Conservation (phyloP, 2,329 filamentous ascomycete species). For the Arthrobotrys pseudoclavata region DNA sequence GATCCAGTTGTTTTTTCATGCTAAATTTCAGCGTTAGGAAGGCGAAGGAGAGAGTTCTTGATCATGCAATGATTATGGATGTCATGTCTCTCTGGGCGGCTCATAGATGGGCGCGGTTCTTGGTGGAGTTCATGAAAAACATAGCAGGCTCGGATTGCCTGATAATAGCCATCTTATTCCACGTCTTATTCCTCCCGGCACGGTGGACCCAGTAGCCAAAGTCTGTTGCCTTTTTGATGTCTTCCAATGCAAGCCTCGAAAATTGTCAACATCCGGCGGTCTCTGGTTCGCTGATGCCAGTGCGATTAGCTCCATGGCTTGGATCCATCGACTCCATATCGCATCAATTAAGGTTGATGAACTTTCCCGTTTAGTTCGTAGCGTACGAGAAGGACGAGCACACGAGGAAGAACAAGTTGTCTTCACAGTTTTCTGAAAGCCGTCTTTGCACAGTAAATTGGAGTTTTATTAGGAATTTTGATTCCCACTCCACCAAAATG, state of each 20-base stretch:
- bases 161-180: slow-evolving; percentile 30
- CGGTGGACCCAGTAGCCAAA: slow-evolving; percentile 41
- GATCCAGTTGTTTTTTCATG: neutral
- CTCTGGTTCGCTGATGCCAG: slow-evolving; percentile 55
- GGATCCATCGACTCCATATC: slow-evolving; percentile 38
- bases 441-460: slow-evolving; percentile 19
- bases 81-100: neutral
- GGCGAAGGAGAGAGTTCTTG: slow-evolving; percentile 9
- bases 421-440: neutral
- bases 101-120: slow-evolving; percentile 4
- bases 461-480: slow-evolving; percentile 27
- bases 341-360: slow-evolving; percentile 22
- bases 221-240: slow-evolving; percentile 37
- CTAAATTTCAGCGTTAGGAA: neutral
- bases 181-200: slow-evolving; percentile 36
- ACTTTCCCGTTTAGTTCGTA: slow-evolving; percentile 34
- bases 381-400: slow-evolving; percentile 24
- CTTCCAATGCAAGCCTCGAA: slow-evolving; percentile 45
- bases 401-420: slow-evolving; percentile 3
- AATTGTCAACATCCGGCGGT: slow-evolving; percentile 45
- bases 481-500: slow-evolving; percentile 32
- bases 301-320: slow-evolving; percentile 50
- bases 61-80: neutral
- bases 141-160: slow-evolving; percentile 37
- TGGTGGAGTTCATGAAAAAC: slow-evolving; percentile 27